Evolutionary conservation across 169 alveolate genomes (phyloP), one percentile per base, ranked within the genome.

Genomic region (Eimeria sp.): DNA sequence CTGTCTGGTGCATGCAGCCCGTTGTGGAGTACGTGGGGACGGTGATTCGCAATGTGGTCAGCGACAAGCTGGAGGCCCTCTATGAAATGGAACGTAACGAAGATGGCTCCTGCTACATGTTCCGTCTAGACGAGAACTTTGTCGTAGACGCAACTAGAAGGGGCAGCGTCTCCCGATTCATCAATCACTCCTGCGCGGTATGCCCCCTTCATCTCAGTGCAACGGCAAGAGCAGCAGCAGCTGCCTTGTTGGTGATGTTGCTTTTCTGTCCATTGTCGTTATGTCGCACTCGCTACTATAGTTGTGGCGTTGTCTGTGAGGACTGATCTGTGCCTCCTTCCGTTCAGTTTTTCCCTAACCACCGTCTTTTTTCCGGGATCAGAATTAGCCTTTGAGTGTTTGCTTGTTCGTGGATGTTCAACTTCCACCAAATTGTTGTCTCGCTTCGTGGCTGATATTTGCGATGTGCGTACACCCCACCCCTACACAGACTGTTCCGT

Each of bases 181-280:
- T 99, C 91, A 99, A 99, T 97, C 99, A 99, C 97, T 98, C 99
- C 89, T 99, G 99, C 96, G 99, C 99, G 97, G 99, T 98, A 95
- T 45, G 92, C 40, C 58, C 54, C 40, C 2, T 30, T 2, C 16
- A 13, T 30, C 76, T 30, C 76, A 22, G 34, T 22, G 76, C 27
- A 11, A 43, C 76, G 10, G 61, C 10, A 54, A 54, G 16, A 14
- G 61, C 61, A 54, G 20, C 1, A 11, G 61, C 45, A 1, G 78
- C 27, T n/a, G 40, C 78, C 4, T 16, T 2, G 40, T 22, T 18
- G 45, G 76, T 65, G n/a, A 11, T 27, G 27, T 43, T 67, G 34
- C 34, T 65, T 18, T 3, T 34, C 40, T 34, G 40, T 34, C 40
- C 40, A 34, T 34, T 34, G 3, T 34, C 40, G 40, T 34, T 34